Conservation (phyloP, 805 yeast genomes). For the Teunomyces kruisii region DNA sequence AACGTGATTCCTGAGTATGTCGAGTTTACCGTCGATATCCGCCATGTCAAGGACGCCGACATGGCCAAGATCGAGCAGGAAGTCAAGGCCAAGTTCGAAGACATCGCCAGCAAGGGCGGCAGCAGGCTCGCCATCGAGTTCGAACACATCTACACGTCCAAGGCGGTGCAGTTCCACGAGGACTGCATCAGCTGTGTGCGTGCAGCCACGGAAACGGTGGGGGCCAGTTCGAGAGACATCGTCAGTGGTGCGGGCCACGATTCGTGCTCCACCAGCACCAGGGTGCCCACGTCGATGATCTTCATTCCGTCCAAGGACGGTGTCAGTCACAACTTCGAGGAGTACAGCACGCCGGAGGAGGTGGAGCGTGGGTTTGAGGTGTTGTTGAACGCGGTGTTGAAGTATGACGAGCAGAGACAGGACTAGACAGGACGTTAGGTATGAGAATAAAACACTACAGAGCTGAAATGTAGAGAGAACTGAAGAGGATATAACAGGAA, state of each 20-base stretch:
- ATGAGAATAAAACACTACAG: no score
- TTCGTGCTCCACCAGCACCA: conserved; percentile 55
- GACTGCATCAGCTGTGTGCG: conserved; percentile 50
- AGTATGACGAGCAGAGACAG: conserved; percentile 22
- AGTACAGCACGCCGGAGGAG: conserved; percentile 64
- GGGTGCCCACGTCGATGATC: conserved; percentile 71
- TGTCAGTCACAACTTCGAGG: conserved; percentile 64
- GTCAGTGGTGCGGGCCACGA: conserved; percentile 77
- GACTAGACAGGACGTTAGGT: no score
- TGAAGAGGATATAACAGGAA: no score
- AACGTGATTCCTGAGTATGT: conserved; percentile 68
- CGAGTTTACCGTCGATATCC: conserved; percentile 57
- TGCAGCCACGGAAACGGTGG: conserved; percentile 51
- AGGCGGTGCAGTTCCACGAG: conserved; percentile 39
- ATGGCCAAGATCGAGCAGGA: conserved; percentile 38
- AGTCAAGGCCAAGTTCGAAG: conserved; percentile 34
- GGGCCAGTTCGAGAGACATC: conserved; percentile 45
- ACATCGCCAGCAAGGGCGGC: conserved; percentile 32
- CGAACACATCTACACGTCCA: conserved; percentile 47
- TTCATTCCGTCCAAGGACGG: conserved; percentile 71
- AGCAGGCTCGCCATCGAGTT: conserved; percentile 36
- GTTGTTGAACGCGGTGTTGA: conserved; percentile 46
- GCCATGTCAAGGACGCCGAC: conserved; percentile 52
- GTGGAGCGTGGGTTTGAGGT: conserved; percentile 60
- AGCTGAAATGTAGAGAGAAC: no score